A percentile compares a stretch with the other conserved stretches of the same genome.
Evolutionary conservation across 1,139 yeast genomes (phyloP).

Genomic region (Saccharomyces hybrid): DNA sequence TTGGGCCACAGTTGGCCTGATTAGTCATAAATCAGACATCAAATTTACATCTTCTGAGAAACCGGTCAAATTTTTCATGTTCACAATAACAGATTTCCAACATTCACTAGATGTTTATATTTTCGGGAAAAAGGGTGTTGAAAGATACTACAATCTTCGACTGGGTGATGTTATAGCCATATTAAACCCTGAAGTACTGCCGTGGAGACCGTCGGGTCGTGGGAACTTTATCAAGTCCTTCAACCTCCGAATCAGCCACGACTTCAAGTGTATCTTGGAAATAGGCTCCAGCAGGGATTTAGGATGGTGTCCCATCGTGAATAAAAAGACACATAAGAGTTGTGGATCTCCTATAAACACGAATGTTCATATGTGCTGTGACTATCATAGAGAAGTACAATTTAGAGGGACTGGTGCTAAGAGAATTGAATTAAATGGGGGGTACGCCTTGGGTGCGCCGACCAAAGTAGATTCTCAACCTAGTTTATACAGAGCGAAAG

Average conservation of each 20-base stretch:
- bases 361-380: conserved; percentile 50
- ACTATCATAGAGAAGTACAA: conserved; percentile 58
- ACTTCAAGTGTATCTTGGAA: conserved; percentile 33
- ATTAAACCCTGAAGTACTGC: conserved; percentile 60
- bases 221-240: conserved; percentile 39
- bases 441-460: conserved; percentile 41
- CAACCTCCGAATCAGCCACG: conserved; percentile 49
- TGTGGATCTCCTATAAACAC: conserved; percentile 59
- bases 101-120: conserved; percentile 52
- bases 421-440: conserved; percentile 69
- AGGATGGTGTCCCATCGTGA: conserved; percentile 51
- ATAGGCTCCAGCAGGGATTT: conserved; percentile 59
- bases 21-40: conserved; percentile 51
- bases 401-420: conserved; percentile 46
- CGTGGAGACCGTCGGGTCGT: conserved; percentile 31
- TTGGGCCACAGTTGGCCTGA: conserved; percentile 39
- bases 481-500: conserved; percentile 25
- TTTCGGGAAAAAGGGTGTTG: conserved; percentile 55
- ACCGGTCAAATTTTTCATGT: conserved; percentile 47
- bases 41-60: conserved; percentile 37
- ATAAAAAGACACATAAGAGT: conserved; percentile 37
- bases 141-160: conserved; percentile 61
- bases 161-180: conserved; percentile 70
- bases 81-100: conserved; percentile 62
- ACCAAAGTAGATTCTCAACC: conserved; percentile 36